Evolutionary conservation across 2,329 filamentous ascomycete genomes (phyloP), one percentile per base, ranked within the genome.

Genomic region (Monascus ruber): DNA sequence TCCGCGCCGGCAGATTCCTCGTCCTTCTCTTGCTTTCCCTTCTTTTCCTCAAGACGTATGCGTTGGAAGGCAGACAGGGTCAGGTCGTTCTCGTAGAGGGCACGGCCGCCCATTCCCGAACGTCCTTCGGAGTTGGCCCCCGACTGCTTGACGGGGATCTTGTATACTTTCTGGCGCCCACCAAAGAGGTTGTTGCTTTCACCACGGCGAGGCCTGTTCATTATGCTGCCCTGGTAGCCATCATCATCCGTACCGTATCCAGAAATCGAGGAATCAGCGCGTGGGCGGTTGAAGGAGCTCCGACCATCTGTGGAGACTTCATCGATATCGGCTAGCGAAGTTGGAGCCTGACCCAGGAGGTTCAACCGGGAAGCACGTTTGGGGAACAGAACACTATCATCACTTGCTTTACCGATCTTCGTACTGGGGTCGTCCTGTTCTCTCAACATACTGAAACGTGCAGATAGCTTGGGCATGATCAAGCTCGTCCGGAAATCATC

Each of bases 401-500:
- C 89, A 61, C 84, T 91, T 10, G 89, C 89, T 62, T 96, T 95
- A 42, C 89, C 89, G 27, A 95, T 74, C 59, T 87, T 83, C 2
- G 86, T 89, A 45, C 71, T 81, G 1, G 89, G 89, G 53, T 95
- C 87, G 58, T 95, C 88, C 59, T 95, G 89, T 62, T 95, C 89
- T 53, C 86, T 74, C 27, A 96, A 69, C 89, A 96, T 96, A 50
- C 89, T 96, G 61, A 98, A 98, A 5, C 91, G 80, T 8, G 88
- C 86, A 0, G 89, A 96, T 4, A 98, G 73, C 33, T 88, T 89
- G 0, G 86, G 88, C 89, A 98, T 94, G 45, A 98, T 71, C 42
- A 98, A 68, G 69, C 91, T 96, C 3, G 91, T 98, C 41, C 91
- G 79, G 62, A 98, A 96, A 55, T 96, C 82, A 62, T 96, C 86